These are phyloP conservation scores for Wickerhamiella bombiphila DNA, from an alignment of 805 yeast species.

Conservation along the genomic window DNA sequence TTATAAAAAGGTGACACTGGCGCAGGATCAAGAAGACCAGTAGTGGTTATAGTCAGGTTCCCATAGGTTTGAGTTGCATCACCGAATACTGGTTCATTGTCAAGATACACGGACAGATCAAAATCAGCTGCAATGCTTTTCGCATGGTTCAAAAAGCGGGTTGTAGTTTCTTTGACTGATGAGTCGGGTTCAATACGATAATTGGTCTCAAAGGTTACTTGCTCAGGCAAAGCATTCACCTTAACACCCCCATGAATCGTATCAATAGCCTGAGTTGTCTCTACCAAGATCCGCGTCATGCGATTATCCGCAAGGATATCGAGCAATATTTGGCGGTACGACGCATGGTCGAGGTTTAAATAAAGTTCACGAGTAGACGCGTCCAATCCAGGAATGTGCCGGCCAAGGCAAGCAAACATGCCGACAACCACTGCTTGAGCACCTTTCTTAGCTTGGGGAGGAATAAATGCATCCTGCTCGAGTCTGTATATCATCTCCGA, in stretches of 20 bases:
- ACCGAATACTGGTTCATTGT: conserved; percentile 21
- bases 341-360: conserved; percentile 1
- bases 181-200: conserved; percentile 52
- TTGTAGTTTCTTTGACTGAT: conserved; percentile 29
- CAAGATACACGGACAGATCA: conserved; percentile 33
- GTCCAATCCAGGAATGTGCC: conserved; percentile 11
- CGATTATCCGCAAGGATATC: conserved; percentile 11
- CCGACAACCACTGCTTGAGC: conserved; percentile 12
- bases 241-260: conserved; percentile 59
- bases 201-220: conserved; percentile 38
- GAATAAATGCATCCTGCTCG: conserved; percentile 43
- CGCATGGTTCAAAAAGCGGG: conserved; percentile 24
- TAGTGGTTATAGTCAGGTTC: conserved; percentile 26
- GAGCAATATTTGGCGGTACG: conserved; percentile 9
- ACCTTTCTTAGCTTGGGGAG: conserved; percentile 20
- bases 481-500: conserved; percentile 41
- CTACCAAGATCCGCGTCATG: conserved; percentile 28
- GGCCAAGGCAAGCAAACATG: conserved; percentile 49
- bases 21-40: conserved; percentile 33
- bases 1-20: conserved; percentile 34
- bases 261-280: conserved; percentile 57
- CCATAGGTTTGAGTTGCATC: conserved; percentile 26
- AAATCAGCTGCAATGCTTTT: conserved; percentile 31
- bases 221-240: conserved; percentile 64
- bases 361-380: conserved; percentile 7